Base-by-base conservation (phyloP, 2,329 filamentous ascomycete genomes). In the Fusarium sp. region DNA sequence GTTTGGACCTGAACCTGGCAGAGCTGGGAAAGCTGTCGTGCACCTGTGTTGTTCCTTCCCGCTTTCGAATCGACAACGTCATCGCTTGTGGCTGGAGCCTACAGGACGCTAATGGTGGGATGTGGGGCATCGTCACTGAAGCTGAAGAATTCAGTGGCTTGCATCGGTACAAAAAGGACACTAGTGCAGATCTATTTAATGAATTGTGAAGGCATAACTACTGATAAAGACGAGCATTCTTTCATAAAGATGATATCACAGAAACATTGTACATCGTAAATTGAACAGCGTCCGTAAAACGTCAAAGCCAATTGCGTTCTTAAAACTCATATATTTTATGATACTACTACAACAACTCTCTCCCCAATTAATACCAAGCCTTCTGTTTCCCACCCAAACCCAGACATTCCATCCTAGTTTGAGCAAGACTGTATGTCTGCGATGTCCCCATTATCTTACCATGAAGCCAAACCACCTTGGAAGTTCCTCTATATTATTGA, bases 11-110 rank as follows among this genome's bases (percentile, higher is more conserved):
- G 64, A 61, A 59, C 72, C 72, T 73, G 73, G 75, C 63, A 69
- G 62, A 62, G 56, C 63, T 62, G 65, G 64, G 63, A 62, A 73
- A 76, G 73, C 73, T 78, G 66, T 74, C 62, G 61, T 71, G 70
- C 55, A 57, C 50, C 56, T 64, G 60, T 36, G 44, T 57, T 45
- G 59, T 68, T 73, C 60, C 52, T 73, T 76, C 70, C 74, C 67
- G 58, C 63, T 61, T 73, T 74, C 64, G 58, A 78, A 72, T 79
- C 72, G 67, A 75, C 78, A 80, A 81, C 80, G 80, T 81, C 80
- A 81, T 81, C 78, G 77, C 68, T 62, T 79, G 77, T 79, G 78
- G 79, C 79, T 76, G 69, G 67, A 65, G 62, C 38, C 58, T 47
- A 64, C 67, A 45, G 61, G 62, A 62, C 57, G 66, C 58, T 59